Evolutionary conservation across 768 basidiomycete species (phyloP).

Genomic region (Phylloporus sp.): DNA sequence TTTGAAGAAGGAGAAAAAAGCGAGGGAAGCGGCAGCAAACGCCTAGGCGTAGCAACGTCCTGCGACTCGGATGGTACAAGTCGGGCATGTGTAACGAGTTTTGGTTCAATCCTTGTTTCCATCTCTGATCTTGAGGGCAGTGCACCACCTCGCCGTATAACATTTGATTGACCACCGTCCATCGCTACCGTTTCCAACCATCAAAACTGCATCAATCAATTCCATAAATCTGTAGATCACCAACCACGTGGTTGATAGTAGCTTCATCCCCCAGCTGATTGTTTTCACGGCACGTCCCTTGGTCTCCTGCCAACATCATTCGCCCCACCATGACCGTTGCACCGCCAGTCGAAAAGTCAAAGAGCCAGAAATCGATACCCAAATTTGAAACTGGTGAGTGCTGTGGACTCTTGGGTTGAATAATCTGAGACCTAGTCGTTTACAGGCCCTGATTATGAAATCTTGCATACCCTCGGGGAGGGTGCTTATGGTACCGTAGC

Average conservation of each 20-base stretch:
- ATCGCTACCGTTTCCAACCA: not conserved
- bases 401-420: not conserved
- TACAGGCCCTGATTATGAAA: constrained; percentile 67
- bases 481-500: constrained; percentile 90
- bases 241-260: constrained; percentile 2
- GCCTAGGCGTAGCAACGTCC: constrained; percentile 5
- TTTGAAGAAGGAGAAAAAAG: constrained; percentile 68
- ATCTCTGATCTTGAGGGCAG: constrained; percentile 12
- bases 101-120: constrained; percentile 1
- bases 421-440: constrained; percentile 4
- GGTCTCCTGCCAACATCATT: not conserved
- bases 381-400: constrained; percentile 66
- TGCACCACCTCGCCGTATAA: constrained; percentile 1
- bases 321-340: constrained; percentile 5
- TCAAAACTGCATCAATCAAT: constrained; percentile 13
- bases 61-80: not conserved
- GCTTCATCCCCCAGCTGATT: not conserved
- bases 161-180: constrained; percentile 6
- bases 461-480: constrained; percentile 74
- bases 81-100: not conserved
- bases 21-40: constrained; percentile 38
- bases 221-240: not conserved
- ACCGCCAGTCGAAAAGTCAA: constrained; percentile 26
- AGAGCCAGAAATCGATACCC: constrained; percentile 61
- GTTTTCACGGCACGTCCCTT: not conserved